phyloP scores from a whole-genome alignment of 768 basidiomycete species.

The Boletellus emodensis region DNA sequence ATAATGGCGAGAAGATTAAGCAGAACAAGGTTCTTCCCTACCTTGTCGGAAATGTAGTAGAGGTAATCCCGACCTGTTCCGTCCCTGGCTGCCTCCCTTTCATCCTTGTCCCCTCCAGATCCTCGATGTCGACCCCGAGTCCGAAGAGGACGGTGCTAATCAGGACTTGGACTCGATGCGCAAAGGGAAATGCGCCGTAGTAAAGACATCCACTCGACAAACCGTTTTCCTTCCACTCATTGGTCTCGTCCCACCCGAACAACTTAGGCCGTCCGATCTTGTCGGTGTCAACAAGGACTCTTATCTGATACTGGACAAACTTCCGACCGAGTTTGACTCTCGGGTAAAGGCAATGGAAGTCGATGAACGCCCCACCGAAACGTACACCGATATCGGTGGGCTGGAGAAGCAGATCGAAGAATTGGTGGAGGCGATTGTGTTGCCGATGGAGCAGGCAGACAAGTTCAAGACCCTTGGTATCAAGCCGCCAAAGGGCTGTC shows the following conservation, averaged over 20 bases:
- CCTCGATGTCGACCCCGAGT: slow-evolving; percentile 89
- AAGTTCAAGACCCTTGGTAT: slow-evolving; percentile 99
- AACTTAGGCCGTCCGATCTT: slow-evolving; percentile 87
- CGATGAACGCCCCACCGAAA: slow-evolving; percentile 95
- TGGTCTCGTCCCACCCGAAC: slow-evolving; percentile 90
- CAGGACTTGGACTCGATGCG: slow-evolving; percentile 94
- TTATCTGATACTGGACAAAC: slow-evolving; percentile 91
- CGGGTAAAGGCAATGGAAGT: slow-evolving; percentile 99
- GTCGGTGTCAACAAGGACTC: slow-evolving; percentile 99
- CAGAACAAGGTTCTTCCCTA: slow-evolving; percentile 99
- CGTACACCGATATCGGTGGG: slow-evolving; percentile 96
- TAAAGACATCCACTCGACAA: slow-evolving; percentile 98
- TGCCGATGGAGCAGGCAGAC: slow-evolving; percentile 98
- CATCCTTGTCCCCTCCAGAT: slow-evolving; percentile 50
- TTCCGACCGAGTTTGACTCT: slow-evolving; percentile 96
- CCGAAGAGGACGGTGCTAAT: slow-evolving; percentile 92
- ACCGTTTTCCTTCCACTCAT: slow-evolving; percentile 98
- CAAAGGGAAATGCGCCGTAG: slow-evolving; percentile 96
- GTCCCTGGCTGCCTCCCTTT: background rate
- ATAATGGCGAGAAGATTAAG: slow-evolving; percentile 97
- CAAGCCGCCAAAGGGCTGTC: slow-evolving; percentile 92
- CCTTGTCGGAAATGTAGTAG: slow-evolving; percentile 95
- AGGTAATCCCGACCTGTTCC: slow-evolving; percentile 45
- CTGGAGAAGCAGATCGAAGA: slow-evolving; percentile 99
- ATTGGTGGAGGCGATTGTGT: slow-evolving; percentile 93